Evolutionary conservation across 176 grass and related monocot species (phyloP), one percentile per base, ranked within the genome.

Genomic region (Thalia dealbata): DNA sequence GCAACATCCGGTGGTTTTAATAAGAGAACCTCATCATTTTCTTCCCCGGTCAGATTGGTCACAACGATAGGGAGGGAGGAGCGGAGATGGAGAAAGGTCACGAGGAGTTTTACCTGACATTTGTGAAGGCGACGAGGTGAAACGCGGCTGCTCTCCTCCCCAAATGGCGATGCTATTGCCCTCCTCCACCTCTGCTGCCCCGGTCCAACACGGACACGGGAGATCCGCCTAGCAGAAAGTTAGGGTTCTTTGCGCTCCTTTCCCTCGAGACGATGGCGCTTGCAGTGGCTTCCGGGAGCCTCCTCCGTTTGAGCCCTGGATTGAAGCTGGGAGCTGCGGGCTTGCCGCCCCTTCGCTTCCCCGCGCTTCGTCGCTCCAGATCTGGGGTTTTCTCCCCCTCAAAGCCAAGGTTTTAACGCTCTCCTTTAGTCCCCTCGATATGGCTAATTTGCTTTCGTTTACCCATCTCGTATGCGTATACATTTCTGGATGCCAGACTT

Each of bases 291-390:
- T 45, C 73, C 46, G 73, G 56, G 14, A 62, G 55, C 73, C 38
- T 75, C 38, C 38, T 75, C 41, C 28, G 10, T 27, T 35, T 32
- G 35, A 45, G 38, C 54, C 58, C n/a, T 18, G 73, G 35, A 26
- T 24, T 46, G 73, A 75, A 75, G 73, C 58, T 19, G 73, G 73
- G n/a, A 61, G 21, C 14, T n/a, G 26, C 35, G 3, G 51, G 72
- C 72, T 59, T 42, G 58, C 73, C 22, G 22, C 44, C 52, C 21
- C 13, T 61, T 48, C 7, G 73, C 13, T 62, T 21, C 32, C 24
- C 42, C 56, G 62, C 73, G 15, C 55, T 62, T 48, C 13, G 38
- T 46, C 23, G 58, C 35, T 48, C 8, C 58, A 32, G 55, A 44
- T 26, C 38, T 16, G 35, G 21, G 22, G 58, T 62, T 45, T 38